These are phyloP conservation scores for Paecilomyces fulvus DNA, from an alignment of 2,329 filamentous ascomycete genomes.

Conservation along the genomic window DNA sequence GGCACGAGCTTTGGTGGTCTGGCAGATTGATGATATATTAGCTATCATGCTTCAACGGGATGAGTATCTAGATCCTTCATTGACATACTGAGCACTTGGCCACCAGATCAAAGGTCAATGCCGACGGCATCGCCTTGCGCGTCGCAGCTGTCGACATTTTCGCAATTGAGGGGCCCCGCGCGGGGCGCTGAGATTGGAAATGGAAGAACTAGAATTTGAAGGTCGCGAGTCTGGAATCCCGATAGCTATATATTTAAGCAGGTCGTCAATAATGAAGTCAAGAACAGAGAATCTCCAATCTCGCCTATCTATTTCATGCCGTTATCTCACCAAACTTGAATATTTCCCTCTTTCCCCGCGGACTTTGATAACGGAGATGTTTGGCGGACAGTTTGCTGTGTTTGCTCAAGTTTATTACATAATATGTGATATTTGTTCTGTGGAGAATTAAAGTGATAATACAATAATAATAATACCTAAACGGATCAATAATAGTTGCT, in stretches of 20 bases:
- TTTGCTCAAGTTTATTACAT: constrained; percentile 1
- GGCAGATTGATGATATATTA: constrained; percentile 5
- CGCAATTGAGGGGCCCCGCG: constrained; percentile 10
- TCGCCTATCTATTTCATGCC: background rate
- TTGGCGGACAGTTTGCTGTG: constrained; percentile 4
- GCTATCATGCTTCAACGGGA: background rate
- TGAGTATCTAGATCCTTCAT: background rate
- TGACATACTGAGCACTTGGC: constrained; percentile 70
- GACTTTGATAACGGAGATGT: background rate
- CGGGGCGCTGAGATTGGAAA: constrained; percentile 1
- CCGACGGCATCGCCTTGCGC: constrained; percentile 41
- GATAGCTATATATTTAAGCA: background rate
- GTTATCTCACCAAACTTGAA: background rate
- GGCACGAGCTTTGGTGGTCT: constrained; percentile 93
- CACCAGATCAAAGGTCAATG: constrained; percentile 69
- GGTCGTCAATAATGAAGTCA: background rate
- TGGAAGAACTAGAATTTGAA: background rate
- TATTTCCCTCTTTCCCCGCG: background rate
- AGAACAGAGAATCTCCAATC: background rate
- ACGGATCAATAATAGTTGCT: background rate
- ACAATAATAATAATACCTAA: background rate
- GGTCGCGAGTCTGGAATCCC: no score
- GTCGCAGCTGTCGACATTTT: constrained; percentile 22
- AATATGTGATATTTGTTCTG: background rate
- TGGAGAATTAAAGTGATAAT: background rate